Base-by-base conservation (phyloP, 768 basidiomycete genomes). In the Jaapia argillacea region DNA sequence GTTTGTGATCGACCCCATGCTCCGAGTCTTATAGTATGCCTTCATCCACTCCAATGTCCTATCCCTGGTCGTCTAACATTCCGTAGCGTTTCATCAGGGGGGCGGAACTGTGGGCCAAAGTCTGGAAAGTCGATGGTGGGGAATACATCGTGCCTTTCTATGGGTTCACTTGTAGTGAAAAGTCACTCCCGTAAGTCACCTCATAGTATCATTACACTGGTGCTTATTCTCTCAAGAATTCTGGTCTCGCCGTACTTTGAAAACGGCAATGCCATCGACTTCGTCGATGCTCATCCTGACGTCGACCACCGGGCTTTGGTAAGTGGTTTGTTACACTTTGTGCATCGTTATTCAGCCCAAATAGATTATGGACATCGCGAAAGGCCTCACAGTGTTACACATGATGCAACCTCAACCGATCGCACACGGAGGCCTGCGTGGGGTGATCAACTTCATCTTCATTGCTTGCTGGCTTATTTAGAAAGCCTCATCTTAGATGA, bases 71-170 rank as follows among this genome's bases (percentile, higher is more conserved):
- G n/a, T n/a, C n/a, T n/a, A n/a, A n/a, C n/a, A n/a, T n/a, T n/a
- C n/a, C n/a, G n/a, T n/a, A 77, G 74, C 62, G 77, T 20, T 76
- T 78, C 49, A 60, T 61, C 43, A 55, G 74, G 18, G 77, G 78
- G 53, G 72, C 70, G 5, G 64, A 67, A 13, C 72, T 77, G 23
- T 78, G 76, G 76, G 62, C 64, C 23, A 61, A 67, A 31, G 61
- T 77, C 20, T 78, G 76, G 76, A 66, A 67, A 43, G 56, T 57
- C 10, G 77, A 78, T 45, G 64, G 59, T 31, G 76, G 76, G n/a
- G 59, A 58, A 33, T 65, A 75, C 42, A 72, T 76, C 37, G 62
- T 79, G 2, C 77, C 76, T 1, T 75, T 79, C 44, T 77, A 74
- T 48, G 76, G 76, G 1, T 75, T 41, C n/a, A n/a, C n/a, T n/a